Conservation (phyloP, 2,329 filamentous ascomycete genomes). For the Microdochium paspali region DNA sequence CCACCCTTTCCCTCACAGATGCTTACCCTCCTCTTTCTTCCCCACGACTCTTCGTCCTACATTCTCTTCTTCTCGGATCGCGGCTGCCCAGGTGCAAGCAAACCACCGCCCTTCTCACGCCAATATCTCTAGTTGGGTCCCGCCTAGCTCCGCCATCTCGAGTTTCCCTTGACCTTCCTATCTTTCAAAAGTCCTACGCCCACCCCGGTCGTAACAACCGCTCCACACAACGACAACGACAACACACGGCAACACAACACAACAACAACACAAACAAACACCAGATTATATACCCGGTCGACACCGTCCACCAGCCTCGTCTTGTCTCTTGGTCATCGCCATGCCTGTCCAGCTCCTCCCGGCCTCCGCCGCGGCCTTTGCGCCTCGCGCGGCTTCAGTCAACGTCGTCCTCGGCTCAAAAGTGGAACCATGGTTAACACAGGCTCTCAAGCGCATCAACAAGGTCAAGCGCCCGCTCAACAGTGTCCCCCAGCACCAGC, state of each 20-base stretch:
- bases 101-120: constrained; percentile 9
- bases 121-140: constrained; percentile 41
- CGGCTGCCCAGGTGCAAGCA: constrained; percentile 49
- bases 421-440: constrained; percentile 93
- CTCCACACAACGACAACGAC: constrained; percentile 7
- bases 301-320: too few relatives aligned
- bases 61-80: constrained; percentile 47
- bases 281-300: neutral
- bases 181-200: constrained; percentile 26
- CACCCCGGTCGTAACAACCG: constrained; percentile 12
- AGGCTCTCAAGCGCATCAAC: constrained; percentile 94
- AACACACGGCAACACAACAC: neutral
- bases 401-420: constrained; percentile 90
- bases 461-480: constrained; percentile 94
- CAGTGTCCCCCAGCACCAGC: constrained; percentile 89
- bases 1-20: constrained; percentile 37
- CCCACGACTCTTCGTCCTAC: constrained; percentile 49
- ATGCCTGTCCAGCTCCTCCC: constrained; percentile 94
- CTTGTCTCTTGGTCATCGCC: too few relatives aligned
- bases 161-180: constrained; percentile 32
- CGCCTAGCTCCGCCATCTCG: constrained; percentile 39
- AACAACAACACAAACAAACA: neutral
- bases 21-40: constrained; percentile 36
- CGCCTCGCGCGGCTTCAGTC: constrained; percentile 78
- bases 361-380: constrained; percentile 92